These are phyloP conservation scores for Sporothrix variecibatus DNA, from an alignment of 2,329 filamentous ascomycete species.

Conservation along the genomic window DNA sequence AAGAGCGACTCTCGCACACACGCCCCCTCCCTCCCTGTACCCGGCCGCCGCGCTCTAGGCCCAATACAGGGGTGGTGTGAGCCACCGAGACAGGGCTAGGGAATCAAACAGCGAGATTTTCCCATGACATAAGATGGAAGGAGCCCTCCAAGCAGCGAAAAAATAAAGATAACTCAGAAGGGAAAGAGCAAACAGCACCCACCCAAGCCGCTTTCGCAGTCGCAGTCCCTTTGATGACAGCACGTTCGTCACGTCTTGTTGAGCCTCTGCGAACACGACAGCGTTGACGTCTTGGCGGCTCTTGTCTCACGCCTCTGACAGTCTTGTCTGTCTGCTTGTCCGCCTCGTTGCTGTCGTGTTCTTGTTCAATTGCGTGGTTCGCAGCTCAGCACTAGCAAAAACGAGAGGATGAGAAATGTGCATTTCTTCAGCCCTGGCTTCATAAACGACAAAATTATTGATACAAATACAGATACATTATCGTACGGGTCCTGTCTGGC, in stretches of 20 bases:
- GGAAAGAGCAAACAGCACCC: neutral
- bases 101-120: conserved; percentile 19
- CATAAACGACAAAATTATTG: neutral
- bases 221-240: neutral
- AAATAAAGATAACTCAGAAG: neutral
- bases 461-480: neutral
- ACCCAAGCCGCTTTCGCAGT: neutral
- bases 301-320: neutral
- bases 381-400: conserved; percentile 4
- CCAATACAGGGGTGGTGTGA: conserved; percentile 7
- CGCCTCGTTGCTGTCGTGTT: neutral
- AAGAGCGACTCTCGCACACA: neutral
- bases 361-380: neutral
- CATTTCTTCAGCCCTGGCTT: neutral
- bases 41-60: conserved; percentile 12
- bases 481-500: neutral
- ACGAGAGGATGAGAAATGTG: neutral
- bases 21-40: neutral
- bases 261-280: conserved; percentile 8
- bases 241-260: neutral
- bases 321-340: neutral
- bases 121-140: conserved; percentile 2
- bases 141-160: neutral
- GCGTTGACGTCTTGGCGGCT: neutral
- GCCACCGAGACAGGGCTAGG: conserved; percentile 8